These are phyloP conservation scores for Aegilops tauschii DNA, from an alignment of 176 grass and related monocot genomes.

Conservation along the genomic window DNA sequence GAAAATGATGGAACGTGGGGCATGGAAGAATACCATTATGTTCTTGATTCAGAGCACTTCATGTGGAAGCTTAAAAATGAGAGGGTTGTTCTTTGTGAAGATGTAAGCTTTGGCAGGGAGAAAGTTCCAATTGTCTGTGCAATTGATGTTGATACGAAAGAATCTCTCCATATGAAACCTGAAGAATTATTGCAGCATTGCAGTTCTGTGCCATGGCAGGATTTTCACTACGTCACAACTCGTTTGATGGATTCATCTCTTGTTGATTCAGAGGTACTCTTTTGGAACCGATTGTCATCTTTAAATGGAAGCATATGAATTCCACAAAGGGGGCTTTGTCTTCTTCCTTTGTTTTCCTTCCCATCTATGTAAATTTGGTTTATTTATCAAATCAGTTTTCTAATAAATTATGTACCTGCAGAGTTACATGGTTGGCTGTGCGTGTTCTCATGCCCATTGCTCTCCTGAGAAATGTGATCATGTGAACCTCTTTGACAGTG, in stretches of 20 bases:
- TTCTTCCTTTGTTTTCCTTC: not conserved
- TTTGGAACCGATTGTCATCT: not conserved
- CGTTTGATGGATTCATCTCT: constrained; percentile 71
- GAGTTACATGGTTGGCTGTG: constrained; percentile 57
- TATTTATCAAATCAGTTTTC: constrained; percentile 26
- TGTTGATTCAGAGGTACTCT: constrained; percentile 61
- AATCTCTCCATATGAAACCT: constrained; percentile 42
- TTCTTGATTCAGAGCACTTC: constrained; percentile 76
- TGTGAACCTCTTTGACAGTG: constrained; percentile 61
- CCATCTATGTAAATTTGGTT: not conserved
- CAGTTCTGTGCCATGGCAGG: constrained; percentile 72
- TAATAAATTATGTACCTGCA: constrained; percentile 41
- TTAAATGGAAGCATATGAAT: not conserved
- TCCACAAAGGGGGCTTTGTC: not conserved
- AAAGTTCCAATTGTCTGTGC: constrained; percentile 67
- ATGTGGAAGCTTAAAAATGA: constrained; percentile 56
- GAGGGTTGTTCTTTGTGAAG: constrained; percentile 71
- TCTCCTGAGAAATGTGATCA: constrained; percentile 72
- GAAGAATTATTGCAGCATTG: constrained; percentile 29
- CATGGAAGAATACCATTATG: constrained; percentile 77
- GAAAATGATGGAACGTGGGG: constrained; percentile 41
- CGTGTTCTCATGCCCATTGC: constrained; percentile 50
- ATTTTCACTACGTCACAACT: constrained; percentile 69
- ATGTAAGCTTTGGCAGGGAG: constrained; percentile 88
- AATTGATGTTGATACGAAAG: constrained; percentile 63